phyloP scores from a whole-genome alignment of 1,139 yeast genomes.

The Meyerozyma sp. region DNA sequence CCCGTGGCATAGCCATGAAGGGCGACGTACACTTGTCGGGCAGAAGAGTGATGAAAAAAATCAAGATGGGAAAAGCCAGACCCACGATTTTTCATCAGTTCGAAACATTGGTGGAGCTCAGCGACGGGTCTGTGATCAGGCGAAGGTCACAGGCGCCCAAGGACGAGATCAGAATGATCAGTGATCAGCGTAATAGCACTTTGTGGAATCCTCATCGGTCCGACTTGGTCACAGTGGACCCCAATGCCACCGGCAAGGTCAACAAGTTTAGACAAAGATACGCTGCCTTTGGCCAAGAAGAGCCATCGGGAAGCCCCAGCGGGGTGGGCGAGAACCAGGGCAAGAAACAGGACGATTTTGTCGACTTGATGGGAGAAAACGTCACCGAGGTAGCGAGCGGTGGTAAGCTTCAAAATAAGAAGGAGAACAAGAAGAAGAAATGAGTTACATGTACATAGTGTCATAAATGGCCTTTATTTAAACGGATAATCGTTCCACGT shows the following conservation, averaged over 20 bases:
- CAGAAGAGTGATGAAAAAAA: conserved; percentile 51
- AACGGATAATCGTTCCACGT: conserved; percentile 3
- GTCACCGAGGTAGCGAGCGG: conserved; percentile 62
- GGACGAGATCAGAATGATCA: conserved; percentile 76
- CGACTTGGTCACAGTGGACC: conserved; percentile 69
- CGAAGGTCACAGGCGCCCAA: conserved; percentile 88
- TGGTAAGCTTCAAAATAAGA: conserved; percentile 54
- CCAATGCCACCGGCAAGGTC: conserved; percentile 79
- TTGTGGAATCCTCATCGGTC: conserved; percentile 86
- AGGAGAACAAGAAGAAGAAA: conserved; percentile 26
- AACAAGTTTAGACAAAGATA: conserved; percentile 80
- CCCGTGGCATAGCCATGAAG: conserved; percentile 4
- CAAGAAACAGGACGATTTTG: conserved; percentile 40
- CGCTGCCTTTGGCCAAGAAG: conserved; percentile 40
- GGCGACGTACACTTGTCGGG: conserved; percentile 40
- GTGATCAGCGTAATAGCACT: conserved; percentile 81
- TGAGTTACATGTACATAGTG: neutral
- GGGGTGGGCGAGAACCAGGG: conserved; percentile 8
- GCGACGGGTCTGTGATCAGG: conserved; percentile 85
- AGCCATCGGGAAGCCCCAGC: conserved; percentile 5
- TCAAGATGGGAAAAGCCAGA: conserved; percentile 72
- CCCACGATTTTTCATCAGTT: conserved; percentile 91
- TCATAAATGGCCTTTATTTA: conserved; percentile 5
- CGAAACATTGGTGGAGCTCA: conserved; percentile 78
- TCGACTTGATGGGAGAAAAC: conserved; percentile 59